Conservation (phyloP, 1,284 basidiomycete species). For the Apiotrichum mycotoxinovorans region DNA sequence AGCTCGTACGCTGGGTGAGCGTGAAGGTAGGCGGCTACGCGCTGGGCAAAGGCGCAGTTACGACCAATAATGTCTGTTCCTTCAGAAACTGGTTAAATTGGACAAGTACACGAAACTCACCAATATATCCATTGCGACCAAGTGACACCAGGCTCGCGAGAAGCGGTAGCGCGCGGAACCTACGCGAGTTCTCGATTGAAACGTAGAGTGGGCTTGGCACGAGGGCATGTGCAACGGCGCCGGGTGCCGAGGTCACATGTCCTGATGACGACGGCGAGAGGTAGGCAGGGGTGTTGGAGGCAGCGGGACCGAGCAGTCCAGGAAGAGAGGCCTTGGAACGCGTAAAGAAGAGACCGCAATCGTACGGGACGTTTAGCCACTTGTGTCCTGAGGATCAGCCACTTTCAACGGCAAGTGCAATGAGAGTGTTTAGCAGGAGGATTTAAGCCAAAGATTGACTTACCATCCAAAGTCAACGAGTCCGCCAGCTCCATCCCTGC, state of each 20-base stretch:
- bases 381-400: slow-evolving; percentile 46
- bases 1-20: slow-evolving; percentile 42
- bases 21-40: slow-evolving; percentile 44
- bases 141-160: slow-evolving; percentile 52
- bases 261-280: slow-evolving; percentile 21
- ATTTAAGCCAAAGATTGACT: slow-evolving; percentile 5
- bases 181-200: slow-evolving; percentile 54
- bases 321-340: slow-evolving; percentile 37
- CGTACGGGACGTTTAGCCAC: slow-evolving; percentile 55
- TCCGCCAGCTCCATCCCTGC: slow-evolving; percentile 52
- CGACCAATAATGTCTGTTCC: slow-evolving; percentile 44
- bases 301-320: slow-evolving; percentile 51
- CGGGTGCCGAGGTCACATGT: neutral
- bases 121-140: slow-evolving; percentile 51
- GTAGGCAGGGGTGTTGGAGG: slow-evolving; percentile 50
- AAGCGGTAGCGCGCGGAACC: slow-evolving; percentile 55
- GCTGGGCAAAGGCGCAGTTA: slow-evolving; percentile 51
- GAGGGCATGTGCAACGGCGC: slow-evolving; percentile 7
- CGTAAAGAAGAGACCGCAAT: slow-evolving; percentile 55
- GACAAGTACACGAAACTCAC: slow-evolving; percentile 18
- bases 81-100: neutral
- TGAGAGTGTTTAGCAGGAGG: neutral
- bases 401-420: neutral
- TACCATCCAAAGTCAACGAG: slow-evolving; percentile 53
- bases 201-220: slow-evolving; percentile 45